Conservation (phyloP, 345 rosid genomes). For the Viola odorata region DNA sequence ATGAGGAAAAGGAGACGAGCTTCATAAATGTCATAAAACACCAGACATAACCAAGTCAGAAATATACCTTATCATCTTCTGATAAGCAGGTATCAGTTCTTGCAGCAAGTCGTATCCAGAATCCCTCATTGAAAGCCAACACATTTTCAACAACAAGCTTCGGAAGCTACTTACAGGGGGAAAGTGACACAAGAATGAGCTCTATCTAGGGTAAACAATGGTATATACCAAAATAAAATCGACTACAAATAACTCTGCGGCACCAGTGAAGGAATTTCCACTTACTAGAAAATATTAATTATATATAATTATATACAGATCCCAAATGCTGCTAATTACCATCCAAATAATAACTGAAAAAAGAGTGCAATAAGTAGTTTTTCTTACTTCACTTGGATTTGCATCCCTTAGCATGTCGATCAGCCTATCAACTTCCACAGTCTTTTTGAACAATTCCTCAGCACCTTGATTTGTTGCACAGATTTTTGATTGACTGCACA, state of each 20-base stretch:
- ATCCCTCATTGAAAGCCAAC: constrained; percentile 76
- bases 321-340: neutral
- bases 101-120: constrained; percentile 86
- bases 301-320: neutral
- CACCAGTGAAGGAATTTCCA: neutral
- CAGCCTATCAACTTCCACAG: constrained; percentile 74
- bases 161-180: constrained; percentile 53
- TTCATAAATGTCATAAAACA: constrained; percentile 15
- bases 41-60: constrained; percentile 31
- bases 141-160: constrained; percentile 77
- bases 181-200: constrained; percentile 8
- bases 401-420: constrained; percentile 73
- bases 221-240: neutral
- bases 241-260: neutral
- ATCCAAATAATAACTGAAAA: neutral
- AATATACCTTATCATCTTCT: constrained; percentile 85
- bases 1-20: constrained; percentile 8
- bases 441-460: constrained; percentile 85
- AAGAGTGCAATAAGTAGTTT: neutral
- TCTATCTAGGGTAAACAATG: neutral
- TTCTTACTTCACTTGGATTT: constrained; percentile 59
- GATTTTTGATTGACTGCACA: constrained; percentile 63
- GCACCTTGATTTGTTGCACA: constrained; percentile 77
- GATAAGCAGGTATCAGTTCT: constrained; percentile 82
- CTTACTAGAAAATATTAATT: neutral